Conservation (phyloP, 2,329 filamentous ascomycete genomes). For the Trichoderma sp. region DNA sequence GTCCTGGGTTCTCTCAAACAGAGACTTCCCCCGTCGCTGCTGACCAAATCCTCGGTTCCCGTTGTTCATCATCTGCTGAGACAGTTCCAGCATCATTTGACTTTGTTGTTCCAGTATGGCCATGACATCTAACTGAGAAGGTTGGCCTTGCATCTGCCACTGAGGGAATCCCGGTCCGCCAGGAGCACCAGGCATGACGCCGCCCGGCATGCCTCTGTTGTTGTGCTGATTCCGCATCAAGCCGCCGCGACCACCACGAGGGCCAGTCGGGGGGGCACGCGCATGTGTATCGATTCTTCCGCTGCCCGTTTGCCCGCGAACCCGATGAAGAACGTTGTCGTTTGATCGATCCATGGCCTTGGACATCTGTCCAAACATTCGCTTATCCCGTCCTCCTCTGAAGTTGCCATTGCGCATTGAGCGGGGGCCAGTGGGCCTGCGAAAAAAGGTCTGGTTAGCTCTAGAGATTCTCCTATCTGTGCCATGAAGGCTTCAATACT, state of each 20-base stretch:
- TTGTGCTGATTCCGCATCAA: slow-evolving; percentile 56
- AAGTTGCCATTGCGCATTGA: slow-evolving; percentile 79
- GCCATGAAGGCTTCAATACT: not conserved
- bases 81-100: slow-evolving; percentile 78
- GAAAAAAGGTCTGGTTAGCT: not conserved
- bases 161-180: slow-evolving; percentile 19
- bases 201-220: slow-evolving; percentile 37
- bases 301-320: slow-evolving; percentile 69
- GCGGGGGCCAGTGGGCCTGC: slow-evolving; percentile 88
- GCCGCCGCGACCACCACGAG: slow-evolving; percentile 57
- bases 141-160: slow-evolving; percentile 46
- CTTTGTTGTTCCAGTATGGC: slow-evolving; percentile 87
- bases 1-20: slow-evolving; percentile 73
- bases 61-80: slow-evolving; percentile 62
- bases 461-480: not conserved
- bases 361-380: slow-evolving; percentile 82
- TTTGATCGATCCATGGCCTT: slow-evolving; percentile 76
- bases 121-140: slow-evolving; percentile 59
- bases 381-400: slow-evolving; percentile 68
- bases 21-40: slow-evolving; percentile 56
- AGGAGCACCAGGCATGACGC: slow-evolving; percentile 15
- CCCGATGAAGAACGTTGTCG: slow-evolving; percentile 78
- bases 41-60: slow-evolving; percentile 46
- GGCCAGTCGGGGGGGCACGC: slow-evolving; percentile 71
- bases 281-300: slow-evolving; percentile 81